phyloP scores from a whole-genome alignment of 495 filamentous ascomycete species.

The Saxispiralis lemnorum region DNA sequence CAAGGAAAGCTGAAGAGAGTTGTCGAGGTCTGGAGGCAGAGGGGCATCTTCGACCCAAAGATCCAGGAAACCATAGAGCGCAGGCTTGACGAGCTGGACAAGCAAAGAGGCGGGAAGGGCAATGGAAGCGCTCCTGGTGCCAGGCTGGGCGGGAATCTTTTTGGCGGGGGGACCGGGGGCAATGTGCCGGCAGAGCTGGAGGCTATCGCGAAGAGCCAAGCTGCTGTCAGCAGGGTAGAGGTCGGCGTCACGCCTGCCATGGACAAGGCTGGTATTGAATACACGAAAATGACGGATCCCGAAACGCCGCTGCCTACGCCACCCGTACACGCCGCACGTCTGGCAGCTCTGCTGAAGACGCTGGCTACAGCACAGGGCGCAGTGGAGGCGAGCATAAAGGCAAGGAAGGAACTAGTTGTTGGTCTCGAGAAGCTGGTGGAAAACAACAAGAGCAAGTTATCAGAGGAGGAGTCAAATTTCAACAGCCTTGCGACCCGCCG shows the following conservation, averaged over 20 bases:
- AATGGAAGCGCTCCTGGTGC: not conserved
- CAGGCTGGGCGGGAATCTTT: constrained; percentile 51
- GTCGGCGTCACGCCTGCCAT: constrained; percentile 41
- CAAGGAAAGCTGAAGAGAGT: constrained; percentile 77
- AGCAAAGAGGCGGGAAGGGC: constrained; percentile 28
- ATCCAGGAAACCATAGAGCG: constrained; percentile 64
- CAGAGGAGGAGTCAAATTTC: constrained; percentile 45
- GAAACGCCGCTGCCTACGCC: constrained; percentile 46
- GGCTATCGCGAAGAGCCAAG: constrained; percentile 52
- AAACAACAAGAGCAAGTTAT: constrained; percentile 50
- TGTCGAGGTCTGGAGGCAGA: constrained; percentile 81
- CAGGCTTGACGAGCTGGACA: constrained; percentile 40
- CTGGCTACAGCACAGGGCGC: constrained; percentile 83
- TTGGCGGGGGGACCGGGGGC: constrained; percentile 24
- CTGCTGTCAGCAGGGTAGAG: constrained; percentile 51
- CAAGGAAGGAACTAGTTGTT: constrained; percentile 55
- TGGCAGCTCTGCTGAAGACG: constrained; percentile 68
- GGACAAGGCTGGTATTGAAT: constrained; percentile 57
- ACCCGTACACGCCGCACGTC: constrained; percentile 79
- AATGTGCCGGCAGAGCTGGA: constrained; percentile 59
- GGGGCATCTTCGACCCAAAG: constrained; percentile 63
- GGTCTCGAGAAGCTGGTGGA: constrained; percentile 70
- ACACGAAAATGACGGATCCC: constrained; percentile 60
- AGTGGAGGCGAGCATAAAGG: constrained; percentile 76
- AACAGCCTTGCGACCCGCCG: constrained; percentile 42